Evolutionary conservation across 164 flowering plant genomes (phyloP), one percentile per base, ranked within the genome.

Genomic region (Umbilicus rupestris): DNA sequence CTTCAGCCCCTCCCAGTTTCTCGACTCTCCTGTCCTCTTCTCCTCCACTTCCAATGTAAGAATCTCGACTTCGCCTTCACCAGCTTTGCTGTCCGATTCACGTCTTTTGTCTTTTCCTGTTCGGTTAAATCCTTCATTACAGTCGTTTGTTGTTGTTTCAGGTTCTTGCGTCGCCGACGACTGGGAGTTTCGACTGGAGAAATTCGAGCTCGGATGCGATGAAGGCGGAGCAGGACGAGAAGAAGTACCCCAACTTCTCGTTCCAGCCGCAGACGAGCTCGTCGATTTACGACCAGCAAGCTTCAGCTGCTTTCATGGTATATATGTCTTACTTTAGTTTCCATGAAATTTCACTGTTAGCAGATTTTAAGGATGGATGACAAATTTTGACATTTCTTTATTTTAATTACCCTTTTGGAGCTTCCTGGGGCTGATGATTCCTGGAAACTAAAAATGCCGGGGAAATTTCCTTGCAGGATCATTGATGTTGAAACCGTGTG

Each of bases 111-210:
- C 26, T 41, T 0, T 41, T 41, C 10, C 15, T 9, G 44, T 41
- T 3, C n/a, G n/a, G n/a, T n/a, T n/a, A n/a, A n/a, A n/a, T 41
- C 0, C 10, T 41, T 9, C 24, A 28, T 68, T 41, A 41, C 7
- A 7, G 47, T 64, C 63, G 63, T 50, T 59, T 64, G n/a, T 65
- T 59, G 26, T 33, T 1, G 35, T 22, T 70, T 63, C 82, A 85
- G 89, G 66, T 83, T 73, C 63, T 85, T 52, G 83, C 90, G 26
- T 85, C 90, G 62, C 90, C 90, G 30, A 85, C 90, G 0, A 85
- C 90, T 3, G 90, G 90, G 65, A 39, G 82, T 19, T 67, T 75
- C 63, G 70, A 77, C 63, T 83, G 86, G 90, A 80, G 77, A 66
- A 68, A 28, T 55, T 55, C 47, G 74, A 72, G 65, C 72, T 76